Evolutionary conservation across 306 rosid species (phyloP).

Genomic region (Acacia acuminata): DNA sequence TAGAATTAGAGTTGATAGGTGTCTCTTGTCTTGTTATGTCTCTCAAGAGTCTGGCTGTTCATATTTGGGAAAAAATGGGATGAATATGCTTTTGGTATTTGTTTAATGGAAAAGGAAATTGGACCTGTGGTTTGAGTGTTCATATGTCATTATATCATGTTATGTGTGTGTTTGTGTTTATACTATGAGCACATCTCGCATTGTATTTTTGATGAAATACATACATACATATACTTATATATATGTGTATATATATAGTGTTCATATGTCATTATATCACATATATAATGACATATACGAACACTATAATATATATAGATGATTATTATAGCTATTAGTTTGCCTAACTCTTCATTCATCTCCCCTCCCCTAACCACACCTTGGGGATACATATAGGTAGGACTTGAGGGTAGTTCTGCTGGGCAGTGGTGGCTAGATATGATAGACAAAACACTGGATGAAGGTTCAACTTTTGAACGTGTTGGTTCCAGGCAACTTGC

Average conservation of each 20-base stretch:
- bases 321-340: conserved; percentile 17
- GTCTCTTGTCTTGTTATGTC: not conserved
- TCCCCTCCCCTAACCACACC: conserved; percentile 30
- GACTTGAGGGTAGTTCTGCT: conserved; percentile 93
- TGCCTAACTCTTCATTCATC: conserved; percentile 25
- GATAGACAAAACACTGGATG: conserved; percentile 90
- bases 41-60: conserved; percentile 7
- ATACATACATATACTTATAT: too few relatives aligned
- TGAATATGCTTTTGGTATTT: conserved; percentile 6
- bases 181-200: not conserved
- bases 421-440: conserved; percentile 99
- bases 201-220: not conserved
- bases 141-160: not conserved
- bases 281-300: too few relatives aligned
- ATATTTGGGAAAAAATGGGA: not conserved
- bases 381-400: conserved; percentile 65
- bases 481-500: conserved; percentile 99
- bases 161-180: not conserved
- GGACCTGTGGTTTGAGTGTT: not conserved
- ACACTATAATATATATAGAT: not conserved
- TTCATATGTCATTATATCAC: too few relatives aligned
- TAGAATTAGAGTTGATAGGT: conserved; percentile 4
- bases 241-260: too few relatives aligned
- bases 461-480: conserved; percentile 87
- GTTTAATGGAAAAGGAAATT: conserved; percentile 3